These are phyloP conservation scores for Amanita pseudoporphyria DNA, from an alignment of 768 basidiomycete species.

Conservation along the genomic window DNA sequence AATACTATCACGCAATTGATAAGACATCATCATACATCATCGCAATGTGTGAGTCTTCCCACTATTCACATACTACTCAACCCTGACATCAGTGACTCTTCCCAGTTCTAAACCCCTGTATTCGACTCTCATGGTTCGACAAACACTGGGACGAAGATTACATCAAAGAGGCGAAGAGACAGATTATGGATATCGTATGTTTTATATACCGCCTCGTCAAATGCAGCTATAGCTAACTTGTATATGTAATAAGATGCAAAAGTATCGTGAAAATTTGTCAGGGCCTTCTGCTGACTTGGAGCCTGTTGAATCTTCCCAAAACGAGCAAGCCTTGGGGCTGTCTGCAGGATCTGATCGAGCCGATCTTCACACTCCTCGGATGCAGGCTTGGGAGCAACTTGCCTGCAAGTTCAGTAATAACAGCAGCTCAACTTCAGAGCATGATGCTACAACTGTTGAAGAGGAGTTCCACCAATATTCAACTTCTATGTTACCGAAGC, in stretches of 20 bases:
- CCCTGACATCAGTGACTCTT: too few species aligned
- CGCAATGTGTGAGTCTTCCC: slow-evolving; percentile 10
- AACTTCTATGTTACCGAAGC: neutral
- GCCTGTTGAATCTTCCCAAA: neutral
- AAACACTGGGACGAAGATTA: slow-evolving; percentile 12
- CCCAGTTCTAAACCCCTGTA: too few species aligned
- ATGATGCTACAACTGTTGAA: too few species aligned
- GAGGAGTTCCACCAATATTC: too few species aligned
- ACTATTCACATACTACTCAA: slow-evolving; percentile 1
- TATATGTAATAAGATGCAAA: slow-evolving; percentile 9
- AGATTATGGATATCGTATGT: slow-evolving; percentile 11
- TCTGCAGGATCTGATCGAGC: neutral
- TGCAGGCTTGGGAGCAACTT: slow-evolving; percentile 3
- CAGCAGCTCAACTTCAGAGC: neutral
- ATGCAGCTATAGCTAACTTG: neutral
- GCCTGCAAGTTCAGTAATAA: neutral
- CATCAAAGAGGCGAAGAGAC: slow-evolving; percentile 7
- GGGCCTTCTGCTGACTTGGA: neutral
- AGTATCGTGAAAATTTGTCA: neutral
- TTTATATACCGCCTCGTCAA: neutral
- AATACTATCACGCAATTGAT: too few species aligned
- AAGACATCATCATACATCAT: too few species aligned
- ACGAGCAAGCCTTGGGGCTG: too few species aligned
- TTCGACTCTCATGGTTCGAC: too few species aligned
- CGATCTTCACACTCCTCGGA: neutral